Evolutionary conservation across 2,329 filamentous ascomycete genomes (phyloP).

Genomic region (Talaromyces sp.): DNA sequence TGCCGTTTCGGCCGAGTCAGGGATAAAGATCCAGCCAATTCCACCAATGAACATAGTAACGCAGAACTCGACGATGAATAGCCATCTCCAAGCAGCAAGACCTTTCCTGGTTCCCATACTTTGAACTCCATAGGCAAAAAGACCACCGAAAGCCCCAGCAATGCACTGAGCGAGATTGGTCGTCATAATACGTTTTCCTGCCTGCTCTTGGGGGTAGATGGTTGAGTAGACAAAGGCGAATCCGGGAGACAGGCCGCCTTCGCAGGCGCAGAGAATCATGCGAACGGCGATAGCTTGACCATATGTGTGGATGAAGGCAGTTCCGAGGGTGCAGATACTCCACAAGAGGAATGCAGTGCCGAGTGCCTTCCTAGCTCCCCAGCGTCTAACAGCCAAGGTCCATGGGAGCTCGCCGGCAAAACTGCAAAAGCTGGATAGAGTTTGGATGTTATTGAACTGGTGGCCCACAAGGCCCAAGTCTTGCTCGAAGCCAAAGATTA

Average conservation of each 20-base stretch:
- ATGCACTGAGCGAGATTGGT: slow-evolving; percentile 2
- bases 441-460: slow-evolving; percentile 59
- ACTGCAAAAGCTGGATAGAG: slow-evolving; percentile 62
- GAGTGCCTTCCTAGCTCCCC: slow-evolving; percentile 12
- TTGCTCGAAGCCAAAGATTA: slow-evolving; percentile 32
- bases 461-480: slow-evolving; percentile 49
- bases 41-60: slow-evolving; percentile 4
- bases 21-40: not conserved
- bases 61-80: slow-evolving; percentile 8
- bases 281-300: slow-evolving; percentile 3
- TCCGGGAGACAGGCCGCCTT: not conserved
- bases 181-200: slow-evolving; percentile 7
- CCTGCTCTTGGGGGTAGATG: not conserved
- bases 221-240: slow-evolving; percentile 4
- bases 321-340: slow-evolving; percentile 6
- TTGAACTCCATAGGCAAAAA: slow-evolving; percentile 6
- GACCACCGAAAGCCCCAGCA: slow-evolving; percentile 5
- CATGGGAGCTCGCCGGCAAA: slow-evolving; percentile 15
- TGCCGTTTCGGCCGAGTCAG: not conserved
- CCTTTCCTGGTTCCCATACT: not conserved
- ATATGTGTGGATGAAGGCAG: slow-evolving; percentile 3
- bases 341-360: not conserved
- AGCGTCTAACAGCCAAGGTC: slow-evolving; percentile 12
- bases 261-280: slow-evolving; percentile 2
- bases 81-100: slow-evolving; percentile 3